Conservation (phyloP, 1,139 yeast genomes). For the Taphrina pruni region DNA sequence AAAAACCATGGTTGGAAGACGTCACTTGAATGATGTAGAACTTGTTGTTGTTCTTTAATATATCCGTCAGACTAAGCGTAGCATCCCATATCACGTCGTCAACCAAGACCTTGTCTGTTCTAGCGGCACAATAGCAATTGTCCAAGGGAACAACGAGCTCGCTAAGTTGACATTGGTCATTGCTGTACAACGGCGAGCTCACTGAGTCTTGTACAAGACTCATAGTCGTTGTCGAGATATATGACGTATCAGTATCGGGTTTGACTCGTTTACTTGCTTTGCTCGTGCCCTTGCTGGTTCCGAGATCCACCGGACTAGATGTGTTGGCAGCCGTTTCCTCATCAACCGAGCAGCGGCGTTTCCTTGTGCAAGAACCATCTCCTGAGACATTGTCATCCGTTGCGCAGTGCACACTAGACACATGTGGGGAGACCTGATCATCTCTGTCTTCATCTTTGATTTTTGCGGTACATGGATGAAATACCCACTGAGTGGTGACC, state of each 20-base stretch:
- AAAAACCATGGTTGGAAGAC: neutral
- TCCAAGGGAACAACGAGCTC: conserved; percentile 8
- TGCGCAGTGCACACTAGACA: neutral
- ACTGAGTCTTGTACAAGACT: neutral
- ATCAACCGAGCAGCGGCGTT: neutral
- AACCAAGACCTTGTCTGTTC: conserved; percentile 3
- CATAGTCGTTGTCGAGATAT: neutral
- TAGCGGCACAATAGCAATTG: conserved; percentile 11
- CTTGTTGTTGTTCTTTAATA: conserved; percentile 27
- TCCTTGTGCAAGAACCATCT: neutral
- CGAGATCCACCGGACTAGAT: neutral
- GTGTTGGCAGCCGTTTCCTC: neutral
- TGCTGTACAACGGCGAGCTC: neutral
- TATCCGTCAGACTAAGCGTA: conserved; percentile 13
- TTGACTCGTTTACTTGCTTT: neutral
- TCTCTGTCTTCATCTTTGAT: neutral
- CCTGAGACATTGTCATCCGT: neutral
- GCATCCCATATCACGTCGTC: conserved; percentile 23
- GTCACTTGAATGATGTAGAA: conserved; percentile 27
- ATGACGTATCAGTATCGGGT: too few relatives aligned
- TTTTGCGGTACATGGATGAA: neutral
- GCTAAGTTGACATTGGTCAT: neutral
- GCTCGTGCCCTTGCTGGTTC: neutral
- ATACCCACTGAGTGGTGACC: conserved; percentile 1
- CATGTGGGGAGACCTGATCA: neutral